Percentiles rank a stretch among this genome's conserved stretches.
Conservation (phyloP, 2,329 filamentous ascomycete genomes). For the Aspergillus sp. region DNA sequence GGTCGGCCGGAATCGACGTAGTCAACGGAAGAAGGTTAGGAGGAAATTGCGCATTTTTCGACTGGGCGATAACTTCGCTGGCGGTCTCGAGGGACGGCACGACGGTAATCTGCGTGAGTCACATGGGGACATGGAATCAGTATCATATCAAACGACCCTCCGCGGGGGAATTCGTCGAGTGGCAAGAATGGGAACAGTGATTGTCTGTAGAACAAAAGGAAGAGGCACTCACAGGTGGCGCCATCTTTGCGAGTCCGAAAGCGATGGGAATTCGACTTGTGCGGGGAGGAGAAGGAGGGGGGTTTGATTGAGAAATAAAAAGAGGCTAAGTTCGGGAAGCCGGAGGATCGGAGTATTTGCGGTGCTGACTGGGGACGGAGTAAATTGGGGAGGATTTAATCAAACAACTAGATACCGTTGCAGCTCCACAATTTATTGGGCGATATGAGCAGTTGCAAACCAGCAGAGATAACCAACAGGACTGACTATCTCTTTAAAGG, state of each 20-base stretch:
- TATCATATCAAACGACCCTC: background rate
- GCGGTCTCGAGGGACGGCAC: constrained; percentile 65
- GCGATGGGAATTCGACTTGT: background rate
- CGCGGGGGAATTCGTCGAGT: background rate
- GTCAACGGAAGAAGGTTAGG: constrained; percentile 82
- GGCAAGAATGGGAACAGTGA: background rate
- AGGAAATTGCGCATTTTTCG: constrained; percentile 54
- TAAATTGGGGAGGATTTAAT: background rate
- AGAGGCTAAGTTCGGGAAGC: background rate
- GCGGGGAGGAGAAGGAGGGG: constrained; percentile 18
- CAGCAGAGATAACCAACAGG: background rate
- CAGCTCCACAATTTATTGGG: background rate
- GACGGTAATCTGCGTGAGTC: constrained; percentile 48
- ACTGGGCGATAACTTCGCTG: constrained; percentile 56
- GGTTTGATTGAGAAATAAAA: background rate
- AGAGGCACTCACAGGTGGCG: constrained; percentile 28
- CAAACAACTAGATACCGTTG: background rate
- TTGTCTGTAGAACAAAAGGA: background rate
- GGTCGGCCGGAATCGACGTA: constrained; percentile 83
- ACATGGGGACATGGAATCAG: constrained; percentile 10
- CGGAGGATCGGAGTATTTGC: background rate
- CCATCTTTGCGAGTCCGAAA: constrained; percentile 22
- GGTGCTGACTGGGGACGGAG: background rate
- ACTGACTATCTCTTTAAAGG: background rate
- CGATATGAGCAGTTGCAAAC: background rate